Evolutionary conservation across 192 early-diverging fungal genomes (phyloP), one percentile per base, ranked within the genome.

Genomic region (Chytriomyces hyalinus): DNA sequence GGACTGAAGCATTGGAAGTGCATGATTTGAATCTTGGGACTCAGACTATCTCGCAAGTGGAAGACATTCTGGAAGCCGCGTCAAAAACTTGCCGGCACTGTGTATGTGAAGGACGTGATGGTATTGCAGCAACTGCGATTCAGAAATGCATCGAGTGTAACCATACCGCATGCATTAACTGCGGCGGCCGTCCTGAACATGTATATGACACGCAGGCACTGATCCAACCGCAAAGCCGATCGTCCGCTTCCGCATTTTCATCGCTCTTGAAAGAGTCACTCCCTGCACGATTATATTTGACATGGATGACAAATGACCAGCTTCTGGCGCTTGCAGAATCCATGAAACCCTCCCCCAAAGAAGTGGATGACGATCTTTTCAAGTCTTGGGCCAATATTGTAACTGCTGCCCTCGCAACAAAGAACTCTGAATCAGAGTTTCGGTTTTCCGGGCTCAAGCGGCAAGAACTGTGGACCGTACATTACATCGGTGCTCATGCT

Each of bases 171-270:
- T 86, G 85, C 65, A n/a, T 69, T 2, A 70, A 65, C 17, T 86
- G 85, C 57, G 81, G 82, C 2, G 80, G 76, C 20, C 75, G 82
- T n/a, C 85, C 85, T 20, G 81, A 86, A 60, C 85, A 86, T 61
- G 62, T 73, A 28, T 86, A 82, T 66, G 57, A 66, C 22, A 46
- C 65, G 6, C 28, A 70, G 8, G 46, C 43, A 5, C 15, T 69
- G 24, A 63, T 79, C 48, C 24, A 6, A 8, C 36, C 61, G 1
- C 9, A 22, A 0, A 28, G 28, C 15, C 57, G 84, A 13, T 13
- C 73, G 6, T 17, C n/a, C 1, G 80, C 82, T 1, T 45, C 59
- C 8, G 69, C 15, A 11, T 86, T 86, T 80, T 77, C 81, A 46
- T 22, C 24, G 4, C n/a, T n/a, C 3, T 46, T 83, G 44, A 83